Evolutionary conservation across 371 early-diverging fungal species (phyloP), one percentile per base, ranked within the genome.

Genomic region (Mortierella sp.): DNA sequence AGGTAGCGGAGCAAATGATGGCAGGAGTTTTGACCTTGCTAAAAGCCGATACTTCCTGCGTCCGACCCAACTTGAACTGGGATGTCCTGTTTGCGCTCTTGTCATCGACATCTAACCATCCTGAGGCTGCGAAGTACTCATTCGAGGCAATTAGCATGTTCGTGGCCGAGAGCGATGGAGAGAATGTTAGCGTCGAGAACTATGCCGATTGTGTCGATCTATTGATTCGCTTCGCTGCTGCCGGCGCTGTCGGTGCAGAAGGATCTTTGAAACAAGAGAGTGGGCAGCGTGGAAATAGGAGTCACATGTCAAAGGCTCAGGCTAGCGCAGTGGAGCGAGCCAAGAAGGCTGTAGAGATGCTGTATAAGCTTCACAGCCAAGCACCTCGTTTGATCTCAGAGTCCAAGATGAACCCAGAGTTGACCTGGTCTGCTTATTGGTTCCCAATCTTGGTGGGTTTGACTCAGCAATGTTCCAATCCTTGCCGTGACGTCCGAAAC

Each of bases 1-100:
- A 88, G 43, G 91, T 95, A 19, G 92, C 90, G 8, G 94, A 94
- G 67, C 94, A 93, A 74, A 87, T 92, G 86, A 93, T 93, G 92
- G 93, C 95, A 2, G 96, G 95, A 47, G 86, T 96, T 22, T 84
- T 92, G 65, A 89, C 86, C 65, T 72, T 95, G 19, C 67, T 90
- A 48, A 88, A 90, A 80, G 85, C 86, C 9, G 89, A 92, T 57
- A 63, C 74, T 1, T 69, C 89, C 13, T 83, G 84, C 43, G 70
- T 84, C 6, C 79, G 83, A 50, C 80, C 83, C 57, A 74, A 83
- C 57, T 52, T 75, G 59, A 70, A 73, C 57, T 90, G 91, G 89
- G 84, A 85, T 15, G 74, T 83, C 9, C 72, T 91, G n/a, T 80
- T 90, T 62, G 77, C 79, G 19, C 74, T 92, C 10, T 74, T 92